A percentile compares a stretch with the other conserved stretches of the same genome.
Evolutionary conservation across 179 eudicot genomes (phyloP).

Genomic region (Spinacia oleracea): DNA sequence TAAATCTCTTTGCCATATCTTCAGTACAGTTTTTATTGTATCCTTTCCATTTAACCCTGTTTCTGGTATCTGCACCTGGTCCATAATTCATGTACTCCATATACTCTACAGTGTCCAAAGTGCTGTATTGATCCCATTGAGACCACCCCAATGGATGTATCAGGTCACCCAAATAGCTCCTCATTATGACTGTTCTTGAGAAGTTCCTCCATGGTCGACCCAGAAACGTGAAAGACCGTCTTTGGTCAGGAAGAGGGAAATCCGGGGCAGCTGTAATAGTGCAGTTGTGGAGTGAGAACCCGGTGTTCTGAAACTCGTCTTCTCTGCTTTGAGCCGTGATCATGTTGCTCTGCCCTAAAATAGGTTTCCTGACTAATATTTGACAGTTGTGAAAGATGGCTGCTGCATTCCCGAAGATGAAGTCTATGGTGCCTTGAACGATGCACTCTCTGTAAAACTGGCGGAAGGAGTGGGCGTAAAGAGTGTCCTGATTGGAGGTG

Average conservation of each 20-base stretch:
- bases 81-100: conserved; percentile 60
- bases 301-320: conserved; percentile 69
- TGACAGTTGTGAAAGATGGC: conserved; percentile 62
- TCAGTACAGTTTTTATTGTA: conserved; percentile 49
- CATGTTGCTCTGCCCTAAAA: conserved; percentile 56
- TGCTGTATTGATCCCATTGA: conserved; percentile 52
- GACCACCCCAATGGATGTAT: conserved; percentile 64
- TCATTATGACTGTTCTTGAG: conserved; percentile 53
- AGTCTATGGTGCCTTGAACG: conserved; percentile 72
- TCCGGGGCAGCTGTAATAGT: conserved; percentile 47
- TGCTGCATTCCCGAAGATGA: conserved; percentile 83
- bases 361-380: conserved; percentile 53
- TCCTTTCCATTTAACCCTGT: conserved; percentile 59
- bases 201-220: conserved; percentile 82
- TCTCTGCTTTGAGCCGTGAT: conserved; percentile 73
- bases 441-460: conserved; percentile 62
- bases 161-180: conserved; percentile 57
- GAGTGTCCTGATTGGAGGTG: conserved; percentile 68
- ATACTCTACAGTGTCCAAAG: conserved; percentile 59
- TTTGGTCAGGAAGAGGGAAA: conserved; percentile 34
- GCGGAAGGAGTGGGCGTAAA: conserved; percentile 64
- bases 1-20: conserved; percentile 42
- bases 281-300: conserved; percentile 58
- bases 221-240: conserved; percentile 40
- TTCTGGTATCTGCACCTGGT: conserved; percentile 60